These are phyloP conservation scores for Saturnispora kantuleensis DNA, from an alignment of 805 yeast species.

Conservation along the genomic window DNA sequence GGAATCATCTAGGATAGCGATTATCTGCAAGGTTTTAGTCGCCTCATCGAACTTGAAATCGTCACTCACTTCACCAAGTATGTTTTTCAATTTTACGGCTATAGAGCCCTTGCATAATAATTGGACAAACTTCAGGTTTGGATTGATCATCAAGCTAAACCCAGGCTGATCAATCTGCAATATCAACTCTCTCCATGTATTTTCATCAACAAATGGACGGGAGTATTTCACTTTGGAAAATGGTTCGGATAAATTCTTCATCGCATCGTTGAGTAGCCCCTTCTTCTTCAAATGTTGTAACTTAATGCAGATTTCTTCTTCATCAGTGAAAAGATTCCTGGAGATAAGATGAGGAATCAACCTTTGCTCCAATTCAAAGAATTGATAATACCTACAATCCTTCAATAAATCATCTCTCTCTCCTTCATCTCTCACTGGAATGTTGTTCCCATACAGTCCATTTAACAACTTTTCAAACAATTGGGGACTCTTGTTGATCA, in stretches of 20 bases:
- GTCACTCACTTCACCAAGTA: conserved; percentile 17
- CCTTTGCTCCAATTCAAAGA: conserved; percentile 63
- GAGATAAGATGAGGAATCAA: conserved; percentile 43
- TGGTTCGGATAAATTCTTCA: conserved; percentile 10
- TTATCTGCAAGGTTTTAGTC: conserved; percentile 15
- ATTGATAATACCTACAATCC: conserved; percentile 73
- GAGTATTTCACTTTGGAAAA: conserved; percentile 27
- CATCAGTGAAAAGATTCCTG: conserved; percentile 39
- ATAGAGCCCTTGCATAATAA: conserved; percentile 18
- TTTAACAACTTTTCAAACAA: conserved; percentile 48
- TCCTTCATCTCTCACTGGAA: conserved; percentile 37
- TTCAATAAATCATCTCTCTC: conserved; percentile 49
- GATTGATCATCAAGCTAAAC: conserved; percentile 26
- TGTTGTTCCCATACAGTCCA: conserved; percentile 44
- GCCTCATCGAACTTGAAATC: conserved; percentile 21
- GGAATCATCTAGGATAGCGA: conserved; percentile 16
- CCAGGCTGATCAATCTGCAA: conserved; percentile 32
- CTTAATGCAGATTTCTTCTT: conserved; percentile 49
- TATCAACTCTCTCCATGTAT: conserved; percentile 27
- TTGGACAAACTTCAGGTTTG: conserved; percentile 22
- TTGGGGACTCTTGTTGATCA: conserved; percentile 40
- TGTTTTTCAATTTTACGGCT: conserved; percentile 17
- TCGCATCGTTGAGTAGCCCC: conserved; percentile 23
- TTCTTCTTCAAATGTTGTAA: conserved; percentile 35
- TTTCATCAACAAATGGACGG: conserved; percentile 37